Base-by-base conservation (phyloP, 495 filamentous ascomycete genomes). In the Penicillium herquei region DNA sequence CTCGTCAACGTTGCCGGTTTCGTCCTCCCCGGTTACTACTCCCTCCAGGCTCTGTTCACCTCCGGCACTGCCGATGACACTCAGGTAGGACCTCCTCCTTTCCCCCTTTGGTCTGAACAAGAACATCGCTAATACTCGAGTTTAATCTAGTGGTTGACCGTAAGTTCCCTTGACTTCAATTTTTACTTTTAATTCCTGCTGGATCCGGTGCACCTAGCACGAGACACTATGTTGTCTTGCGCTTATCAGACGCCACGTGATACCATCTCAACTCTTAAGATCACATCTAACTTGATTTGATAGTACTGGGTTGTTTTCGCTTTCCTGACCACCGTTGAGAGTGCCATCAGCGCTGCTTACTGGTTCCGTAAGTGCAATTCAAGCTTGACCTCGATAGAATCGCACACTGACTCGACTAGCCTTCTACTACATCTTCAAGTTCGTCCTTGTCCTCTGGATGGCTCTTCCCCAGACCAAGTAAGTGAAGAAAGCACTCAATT, bases 351-450 rank as follows among this genome's bases (percentile, higher is more conserved):
- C 73, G 92, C 95, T 55, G 89, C 95, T 42, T 99, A 99, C 83
- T 99, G 94, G 94, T 93, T 99, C 81, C 94, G 84, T 87, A 81
- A 59, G 82, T 77, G 26, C 30, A 59, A 30, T 7, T 43, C 14
- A n/a, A 18, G 17, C 8, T n/a, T 9, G 21, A 31, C 13, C 1
- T 21, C 13, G 17, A 31, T 33, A 26, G 4, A 26, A 26, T 26
- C 21, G 4, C 21, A 26, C 21, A 26, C 21, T 26, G 21, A 26
- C 21, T 26, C 14, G 16, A 51, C 49, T 54, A 86, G 83, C 94
- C 66, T 99, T 99, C 84, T 99, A 99, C 86, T 99, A 91, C 78
- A 94, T 92, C 77, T 98, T 98, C 87, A 99, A 99, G 81, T 96
- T 99, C 69, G 82, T 91, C 67, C 84, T 97, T 67, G 78, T 97